These are phyloP conservation scores for Odontarrhena argentea DNA, from an alignment of 345 rosid genomes.

Conservation along the genomic window DNA sequence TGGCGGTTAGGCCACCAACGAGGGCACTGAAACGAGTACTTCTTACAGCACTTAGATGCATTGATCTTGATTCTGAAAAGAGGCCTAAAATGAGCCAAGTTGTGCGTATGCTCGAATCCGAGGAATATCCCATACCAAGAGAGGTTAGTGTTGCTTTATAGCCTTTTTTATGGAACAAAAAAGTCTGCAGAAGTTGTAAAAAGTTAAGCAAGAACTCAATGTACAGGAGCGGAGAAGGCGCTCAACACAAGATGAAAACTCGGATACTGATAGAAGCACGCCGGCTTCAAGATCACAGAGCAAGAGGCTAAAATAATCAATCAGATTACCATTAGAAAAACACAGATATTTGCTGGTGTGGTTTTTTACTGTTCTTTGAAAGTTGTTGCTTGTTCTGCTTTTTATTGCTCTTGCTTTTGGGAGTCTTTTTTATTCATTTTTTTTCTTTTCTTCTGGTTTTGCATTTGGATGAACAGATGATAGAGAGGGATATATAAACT, in stretches of 20 bases:
- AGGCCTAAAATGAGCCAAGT: conserved; percentile 98
- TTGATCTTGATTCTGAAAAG: conserved; percentile 88
- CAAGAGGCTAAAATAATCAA: conserved; percentile 34
- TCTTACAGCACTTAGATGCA: conserved; percentile 90
- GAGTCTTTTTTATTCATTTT: background rate
- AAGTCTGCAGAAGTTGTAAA: conserved; percentile 1
- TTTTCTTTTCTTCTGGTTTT: conserved; percentile 11
- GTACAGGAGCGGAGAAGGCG: conserved; percentile 82
- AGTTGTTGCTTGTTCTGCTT: conserved; percentile 49
- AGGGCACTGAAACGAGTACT: conserved; percentile 84
- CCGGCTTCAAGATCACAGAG: conserved; percentile 64
- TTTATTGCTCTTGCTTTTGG: conserved; percentile 29
- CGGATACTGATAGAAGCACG: conserved; percentile 79
- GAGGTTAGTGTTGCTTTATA: conserved; percentile 57
- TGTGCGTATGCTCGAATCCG: conserved; percentile 94
- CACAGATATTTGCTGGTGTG: conserved; percentile 26
- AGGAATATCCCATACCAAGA: conserved; percentile 90
- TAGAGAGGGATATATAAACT: background rate
- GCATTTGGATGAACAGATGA: conserved; percentile 5
- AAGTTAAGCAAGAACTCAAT: conserved; percentile 18
- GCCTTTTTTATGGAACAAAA: background rate
- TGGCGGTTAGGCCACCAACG: conserved; percentile 77
- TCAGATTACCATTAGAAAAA: conserved; percentile 10
- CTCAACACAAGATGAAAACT: conserved; percentile 69
- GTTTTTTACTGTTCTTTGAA: conserved; percentile 12